Percentiles rank a stretch among this genome's conserved stretches.
Conservation (phyloP, 1,284 basidiomycete genomes). For the Puccinia polysora region DNA sequence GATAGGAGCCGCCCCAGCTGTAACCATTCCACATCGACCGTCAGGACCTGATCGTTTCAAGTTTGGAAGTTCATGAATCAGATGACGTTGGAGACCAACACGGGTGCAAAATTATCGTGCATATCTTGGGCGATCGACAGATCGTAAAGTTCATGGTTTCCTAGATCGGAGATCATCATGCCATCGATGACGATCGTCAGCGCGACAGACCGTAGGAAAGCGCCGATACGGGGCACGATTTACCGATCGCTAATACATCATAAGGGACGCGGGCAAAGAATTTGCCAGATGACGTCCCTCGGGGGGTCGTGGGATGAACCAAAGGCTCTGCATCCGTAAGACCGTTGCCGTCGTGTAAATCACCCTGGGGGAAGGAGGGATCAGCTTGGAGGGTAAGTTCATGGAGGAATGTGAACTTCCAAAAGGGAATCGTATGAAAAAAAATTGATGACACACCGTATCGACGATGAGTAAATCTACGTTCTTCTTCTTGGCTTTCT, state of each 20-base stretch:
- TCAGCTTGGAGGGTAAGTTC: not conserved
- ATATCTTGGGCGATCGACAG: conserved; percentile 45
- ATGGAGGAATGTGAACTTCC: not conserved
- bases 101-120: conserved; percentile 44
- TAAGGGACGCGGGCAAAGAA: conserved; percentile 72
- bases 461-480: conserved; percentile 52
- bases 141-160: conserved; percentile 51
- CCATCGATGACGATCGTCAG: too few species aligned
- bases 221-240: conserved; percentile 51
- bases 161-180: conserved; percentile 24
- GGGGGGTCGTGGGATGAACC: conserved; percentile 20
- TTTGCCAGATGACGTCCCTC: conserved; percentile 55
- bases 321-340: conserved; percentile 49
- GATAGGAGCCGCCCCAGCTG: conserved; percentile 64
- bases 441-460: conserved; percentile 45
- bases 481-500: conserved; percentile 47
- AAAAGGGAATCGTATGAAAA: not conserved
- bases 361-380: conserved; percentile 44
- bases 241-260: conserved; percentile 78
- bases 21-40: not conserved
- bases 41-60: not conserved
- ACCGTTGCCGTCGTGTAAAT: conserved; percentile 51
- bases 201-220: not conserved
- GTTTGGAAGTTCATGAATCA: not conserved
- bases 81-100: conserved; percentile 45